A percentile compares a stretch with the other conserved stretches of the same genome.
Conservation (phyloP, 371 early-diverging fungal genomes). For the Scutellospora calospora region DNA sequence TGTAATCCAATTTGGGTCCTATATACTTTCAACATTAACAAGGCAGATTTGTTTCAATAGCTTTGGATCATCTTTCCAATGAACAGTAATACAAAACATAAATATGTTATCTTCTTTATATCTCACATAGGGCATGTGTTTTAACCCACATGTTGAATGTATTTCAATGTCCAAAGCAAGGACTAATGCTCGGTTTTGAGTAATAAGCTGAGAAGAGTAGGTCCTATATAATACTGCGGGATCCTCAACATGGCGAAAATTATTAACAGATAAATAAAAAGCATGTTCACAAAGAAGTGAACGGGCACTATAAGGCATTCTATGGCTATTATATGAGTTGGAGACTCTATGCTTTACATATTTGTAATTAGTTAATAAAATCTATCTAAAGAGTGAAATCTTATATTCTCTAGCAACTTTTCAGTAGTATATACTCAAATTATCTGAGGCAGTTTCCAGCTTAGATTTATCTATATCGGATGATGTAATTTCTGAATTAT, state of each 20-base stretch:
- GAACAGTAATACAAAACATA: constrained; percentile 38
- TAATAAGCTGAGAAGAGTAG: neutral
- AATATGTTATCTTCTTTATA: constrained; percentile 33
- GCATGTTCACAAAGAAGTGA: neutral
- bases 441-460: constrained; percentile 30
- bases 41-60: constrained; percentile 38
- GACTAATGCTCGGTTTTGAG: neutral
- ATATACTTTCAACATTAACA: constrained; percentile 12
- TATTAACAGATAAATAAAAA: constrained; percentile 5
- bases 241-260: neutral
- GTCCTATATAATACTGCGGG: neutral
- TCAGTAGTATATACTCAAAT: neutral
- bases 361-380: no score
- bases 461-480: no score
- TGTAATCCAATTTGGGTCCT: constrained; percentile 24
- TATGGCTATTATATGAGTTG: neutral
- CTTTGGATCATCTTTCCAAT: constrained; percentile 21
- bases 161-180: constrained; percentile 23
- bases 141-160: constrained; percentile 4
- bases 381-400: neutral
- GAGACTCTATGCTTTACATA: no score
- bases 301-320: constrained; percentile 4
- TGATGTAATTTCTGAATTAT: constrained; percentile 15
- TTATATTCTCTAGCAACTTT: neutral
- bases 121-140: neutral